A percentile compares a stretch with the other conserved stretches of the same genome.
These are phyloP conservation scores for Dactylellina haptotyla DNA, from an alignment of 2,329 filamentous ascomycete species.

Conservation along the genomic window DNA sequence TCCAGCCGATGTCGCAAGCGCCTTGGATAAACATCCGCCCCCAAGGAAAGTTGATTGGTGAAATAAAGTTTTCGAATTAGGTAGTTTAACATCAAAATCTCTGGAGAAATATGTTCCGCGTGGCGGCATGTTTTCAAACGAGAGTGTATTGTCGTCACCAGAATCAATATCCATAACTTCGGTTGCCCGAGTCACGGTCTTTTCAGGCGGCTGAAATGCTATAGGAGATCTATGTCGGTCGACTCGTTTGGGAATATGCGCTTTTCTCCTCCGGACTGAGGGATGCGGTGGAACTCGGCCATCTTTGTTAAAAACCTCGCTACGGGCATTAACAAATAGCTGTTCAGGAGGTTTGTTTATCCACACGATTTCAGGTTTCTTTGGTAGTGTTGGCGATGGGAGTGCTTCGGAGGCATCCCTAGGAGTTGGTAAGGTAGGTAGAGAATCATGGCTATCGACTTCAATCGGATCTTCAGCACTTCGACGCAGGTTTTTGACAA, in stretches of 20 bases:
- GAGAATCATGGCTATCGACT: background rate
- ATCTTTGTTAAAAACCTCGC: constrained; percentile 14
- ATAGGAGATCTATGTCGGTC: constrained; percentile 11
- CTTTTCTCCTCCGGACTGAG: background rate
- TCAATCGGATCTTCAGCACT: constrained; percentile 22
- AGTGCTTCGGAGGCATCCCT: background rate
- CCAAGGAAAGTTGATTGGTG: constrained; percentile 57
- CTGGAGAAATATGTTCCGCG: constrained; percentile 55
- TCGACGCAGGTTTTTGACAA: constrained; percentile 1
- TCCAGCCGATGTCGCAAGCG: constrained; percentile 52
- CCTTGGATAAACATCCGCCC: constrained; percentile 50
- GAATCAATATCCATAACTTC: constrained; percentile 32
- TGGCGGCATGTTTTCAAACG: constrained; percentile 37
- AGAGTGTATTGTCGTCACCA: constrained; percentile 7
- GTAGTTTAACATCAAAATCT: constrained; percentile 55
- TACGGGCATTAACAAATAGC: constrained; percentile 7
- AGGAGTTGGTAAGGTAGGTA: background rate
- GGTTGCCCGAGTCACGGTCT: background rate
- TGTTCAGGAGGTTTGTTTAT: constrained; percentile 18
- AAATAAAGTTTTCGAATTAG: constrained; percentile 54
- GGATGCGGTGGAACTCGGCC: background rate
- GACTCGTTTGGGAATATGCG: constrained; percentile 11
- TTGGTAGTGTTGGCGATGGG: background rate
- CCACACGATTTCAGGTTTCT: background rate
- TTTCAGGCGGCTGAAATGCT: constrained; percentile 40